Conservation (phyloP, 2,329 filamentous ascomycete species). For the Aphanocladium album region DNA sequence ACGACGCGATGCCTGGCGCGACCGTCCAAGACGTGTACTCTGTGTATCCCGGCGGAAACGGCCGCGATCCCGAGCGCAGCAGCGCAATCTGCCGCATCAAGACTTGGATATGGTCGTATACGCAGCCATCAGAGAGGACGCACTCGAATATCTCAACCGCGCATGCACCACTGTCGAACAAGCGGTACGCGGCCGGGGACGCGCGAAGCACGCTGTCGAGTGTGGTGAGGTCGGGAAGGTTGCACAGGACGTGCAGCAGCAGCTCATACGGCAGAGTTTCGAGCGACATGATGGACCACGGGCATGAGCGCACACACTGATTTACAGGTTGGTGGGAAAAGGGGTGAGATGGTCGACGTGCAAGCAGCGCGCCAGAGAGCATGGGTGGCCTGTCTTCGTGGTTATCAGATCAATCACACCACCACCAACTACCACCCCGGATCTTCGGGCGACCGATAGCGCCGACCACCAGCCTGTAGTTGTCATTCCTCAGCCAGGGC, state of each 20-base stretch:
- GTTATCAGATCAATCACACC: background rate
- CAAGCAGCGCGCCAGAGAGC: background rate
- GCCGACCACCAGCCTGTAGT: background rate
- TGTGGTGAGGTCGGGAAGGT: background rate
- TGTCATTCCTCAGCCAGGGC: background rate
- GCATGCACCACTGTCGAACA: background rate
- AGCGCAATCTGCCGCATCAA: slow-evolving; percentile 5
- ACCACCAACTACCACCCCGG: too few species aligned
- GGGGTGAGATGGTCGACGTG: background rate
- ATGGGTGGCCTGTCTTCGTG: background rate
- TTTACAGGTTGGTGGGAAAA: background rate
- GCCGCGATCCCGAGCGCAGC: slow-evolving; percentile 1
- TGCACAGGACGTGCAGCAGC: slow-evolving; percentile 1
- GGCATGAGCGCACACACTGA: background rate
- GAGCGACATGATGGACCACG: background rate
- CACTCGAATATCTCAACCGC: slow-evolving; percentile 1
- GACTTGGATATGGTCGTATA: slow-evolving; percentile 3
- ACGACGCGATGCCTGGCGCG: background rate
- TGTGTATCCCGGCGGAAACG: slow-evolving; percentile 7
- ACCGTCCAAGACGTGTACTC: slow-evolving; percentile 4
- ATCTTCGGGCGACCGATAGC: background rate
- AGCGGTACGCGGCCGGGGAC: slow-evolving; percentile 2
- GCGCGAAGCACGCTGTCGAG: background rate
- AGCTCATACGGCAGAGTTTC: slow-evolving; percentile 5
- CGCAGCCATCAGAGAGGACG: background rate